Percentiles rank a stretch among this genome's conserved stretches.
Conservation (phyloP, 1,284 basidiomycete genomes). For the Ustilago tritici region DNA sequence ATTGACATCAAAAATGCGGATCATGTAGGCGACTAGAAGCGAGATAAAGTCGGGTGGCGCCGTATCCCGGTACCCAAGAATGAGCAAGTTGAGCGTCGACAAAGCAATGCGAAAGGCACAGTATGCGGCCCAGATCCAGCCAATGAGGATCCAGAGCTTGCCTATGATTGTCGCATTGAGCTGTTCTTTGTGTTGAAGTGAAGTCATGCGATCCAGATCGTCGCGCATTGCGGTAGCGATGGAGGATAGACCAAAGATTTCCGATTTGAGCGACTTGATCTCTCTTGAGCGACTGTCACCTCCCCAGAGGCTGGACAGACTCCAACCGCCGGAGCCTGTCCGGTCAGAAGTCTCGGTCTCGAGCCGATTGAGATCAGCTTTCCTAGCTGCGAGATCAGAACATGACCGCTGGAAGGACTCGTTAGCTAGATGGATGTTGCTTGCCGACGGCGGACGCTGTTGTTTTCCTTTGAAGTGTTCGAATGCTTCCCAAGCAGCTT, state of each 20-base stretch:
- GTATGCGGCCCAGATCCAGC: conserved; percentile 70
- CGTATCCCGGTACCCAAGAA: conserved; percentile 57
- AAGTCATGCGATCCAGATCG: conserved; percentile 67
- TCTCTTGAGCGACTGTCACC: conserved; percentile 52
- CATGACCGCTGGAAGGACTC: conserved; percentile 53
- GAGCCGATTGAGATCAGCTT: conserved; percentile 49
- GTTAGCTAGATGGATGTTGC: conserved; percentile 37
- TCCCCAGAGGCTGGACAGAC: conserved; percentile 27
- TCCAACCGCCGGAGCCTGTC: conserved; percentile 18
- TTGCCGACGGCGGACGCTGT: conserved; percentile 31
- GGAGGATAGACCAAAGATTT: conserved; percentile 70
- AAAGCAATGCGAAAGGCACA: conserved; percentile 64
- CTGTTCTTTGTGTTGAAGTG: conserved; percentile 65
- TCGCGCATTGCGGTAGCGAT: conserved; percentile 70
- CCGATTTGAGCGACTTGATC: conserved; percentile 67
- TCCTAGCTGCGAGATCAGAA: conserved; percentile 47
- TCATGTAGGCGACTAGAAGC: conserved; percentile 65
- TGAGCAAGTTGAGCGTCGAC: conserved; percentile 46
- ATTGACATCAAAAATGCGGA: conserved; percentile 67
- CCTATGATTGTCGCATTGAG: conserved; percentile 68
- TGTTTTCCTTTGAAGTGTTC: conserved; percentile 59
- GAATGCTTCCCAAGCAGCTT: conserved; percentile 71
- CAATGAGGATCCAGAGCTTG: conserved; percentile 63
- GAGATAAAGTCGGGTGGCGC: conserved; percentile 68
- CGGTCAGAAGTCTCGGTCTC: conserved; percentile 24